Percentiles rank a stretch among this genome's conserved stretches.
Evolutionary conservation across 495 filamentous ascomycete genomes (phyloP).

Genomic region (Daldinia decipiens): DNA sequence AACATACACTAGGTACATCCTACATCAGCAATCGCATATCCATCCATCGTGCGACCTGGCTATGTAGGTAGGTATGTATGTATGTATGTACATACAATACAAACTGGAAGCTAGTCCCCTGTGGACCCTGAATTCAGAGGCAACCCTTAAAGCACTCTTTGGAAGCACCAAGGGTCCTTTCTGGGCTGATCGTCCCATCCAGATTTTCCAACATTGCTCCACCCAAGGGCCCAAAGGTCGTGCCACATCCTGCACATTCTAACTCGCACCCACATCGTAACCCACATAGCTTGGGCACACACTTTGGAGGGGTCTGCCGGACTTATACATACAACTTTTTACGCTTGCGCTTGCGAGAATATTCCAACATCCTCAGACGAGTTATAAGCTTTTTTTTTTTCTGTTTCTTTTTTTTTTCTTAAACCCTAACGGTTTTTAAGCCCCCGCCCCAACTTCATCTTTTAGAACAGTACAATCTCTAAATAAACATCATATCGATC

Average conservation of each 20-base stretch:
- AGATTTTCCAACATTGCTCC: slow-evolving; percentile 38
- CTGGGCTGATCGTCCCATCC: slow-evolving; percentile 41
- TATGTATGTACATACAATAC: too few relatives aligned
- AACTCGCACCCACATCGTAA: too few relatives aligned
- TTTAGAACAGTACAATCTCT: background rate
- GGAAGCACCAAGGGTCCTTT: slow-evolving; percentile 40
- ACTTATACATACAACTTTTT: slow-evolving; percentile 36
- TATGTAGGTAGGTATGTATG: too few relatives aligned
- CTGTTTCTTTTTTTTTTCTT: background rate
- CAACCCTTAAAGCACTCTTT: slow-evolving; percentile 16
- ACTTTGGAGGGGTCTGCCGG: slow-evolving; percentile 36
- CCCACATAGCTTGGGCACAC: slow-evolving; percentile 27
- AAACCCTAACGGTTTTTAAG: background rate
- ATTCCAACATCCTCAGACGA: background rate
- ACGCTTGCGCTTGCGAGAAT: slow-evolving; percentile 24
- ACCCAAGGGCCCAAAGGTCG: slow-evolving; percentile 39
- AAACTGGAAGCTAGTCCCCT: slow-evolving; percentile 6
- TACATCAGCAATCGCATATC: background rate
- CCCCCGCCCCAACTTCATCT: background rate
- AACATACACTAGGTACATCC: too few relatives aligned
- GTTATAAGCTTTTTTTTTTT: background rate
- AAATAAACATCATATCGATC: slow-evolving; percentile 16
- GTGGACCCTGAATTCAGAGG: slow-evolving; percentile 41
- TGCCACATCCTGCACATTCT: slow-evolving; percentile 21
- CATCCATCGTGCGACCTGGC: background rate